These are phyloP conservation scores for Backusella luteola DNA, from an alignment of 192 early-diverging fungal species.

Conservation along the genomic window DNA sequence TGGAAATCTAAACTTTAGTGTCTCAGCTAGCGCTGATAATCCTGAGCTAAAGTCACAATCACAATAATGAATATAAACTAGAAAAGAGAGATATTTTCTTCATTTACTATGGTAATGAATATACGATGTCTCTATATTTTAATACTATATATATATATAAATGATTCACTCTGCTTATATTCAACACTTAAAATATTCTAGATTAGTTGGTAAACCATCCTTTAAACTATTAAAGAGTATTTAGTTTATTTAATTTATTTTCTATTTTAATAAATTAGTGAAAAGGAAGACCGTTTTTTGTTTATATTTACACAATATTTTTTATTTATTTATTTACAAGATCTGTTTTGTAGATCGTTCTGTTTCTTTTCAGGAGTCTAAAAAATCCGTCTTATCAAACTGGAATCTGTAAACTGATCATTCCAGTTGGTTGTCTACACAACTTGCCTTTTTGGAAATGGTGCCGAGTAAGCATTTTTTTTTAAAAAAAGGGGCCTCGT, in stretches of 20 bases:
- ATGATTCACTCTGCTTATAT: background rate
- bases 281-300: background rate
- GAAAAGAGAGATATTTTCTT: background rate
- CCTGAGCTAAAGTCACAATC: background rate
- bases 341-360: background rate
- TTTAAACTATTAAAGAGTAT: background rate
- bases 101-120: background rate
- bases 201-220: background rate
- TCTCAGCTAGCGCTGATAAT: background rate
- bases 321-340: background rate
- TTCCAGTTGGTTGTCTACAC: background rate
- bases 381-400: background rate
- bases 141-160: background rate
- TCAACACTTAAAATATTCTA: background rate
- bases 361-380: background rate
- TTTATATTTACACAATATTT: background rate
- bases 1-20: background rate
- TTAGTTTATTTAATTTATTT: background rate
- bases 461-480: background rate
- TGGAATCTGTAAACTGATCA: background rate
- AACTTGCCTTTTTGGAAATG: background rate
- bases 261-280: background rate
- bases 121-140: background rate
- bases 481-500: background rate
- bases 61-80: background rate